Conservation (phyloP, 768 basidiomycete genomes). For the Tylopilus felleus region DNA sequence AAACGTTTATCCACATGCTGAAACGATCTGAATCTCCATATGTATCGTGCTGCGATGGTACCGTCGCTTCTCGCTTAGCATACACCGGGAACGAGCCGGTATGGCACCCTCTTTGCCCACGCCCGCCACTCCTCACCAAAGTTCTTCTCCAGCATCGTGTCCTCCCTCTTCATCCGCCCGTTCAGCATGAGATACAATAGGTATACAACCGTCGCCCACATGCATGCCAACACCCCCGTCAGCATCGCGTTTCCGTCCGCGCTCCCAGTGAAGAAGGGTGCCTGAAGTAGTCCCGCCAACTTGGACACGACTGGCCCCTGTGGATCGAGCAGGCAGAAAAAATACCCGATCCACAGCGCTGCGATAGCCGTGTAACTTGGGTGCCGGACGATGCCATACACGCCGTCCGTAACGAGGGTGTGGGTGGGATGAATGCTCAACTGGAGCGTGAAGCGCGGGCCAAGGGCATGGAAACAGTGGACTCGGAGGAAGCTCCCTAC, state of each 20-base stretch:
- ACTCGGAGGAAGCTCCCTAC: slow-evolving; percentile 12
- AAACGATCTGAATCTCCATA: too few relatives aligned
- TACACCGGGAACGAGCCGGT: too few relatives aligned
- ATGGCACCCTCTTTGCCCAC: slow-evolving; percentile 22
- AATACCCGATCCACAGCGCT: background rate
- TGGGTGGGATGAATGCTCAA: slow-evolving; percentile 15
- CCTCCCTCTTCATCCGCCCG: slow-evolving; percentile 25
- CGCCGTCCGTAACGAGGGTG: slow-evolving; percentile 23
- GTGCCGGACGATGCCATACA: slow-evolving; percentile 29
- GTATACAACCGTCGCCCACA: background rate
- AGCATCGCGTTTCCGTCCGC: background rate
- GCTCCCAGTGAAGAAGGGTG: background rate
- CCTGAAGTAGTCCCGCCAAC: background rate
- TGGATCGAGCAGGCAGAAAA: slow-evolving; percentile 4
- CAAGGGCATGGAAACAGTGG: slow-evolving; percentile 18
- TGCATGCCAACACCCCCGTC: background rate
- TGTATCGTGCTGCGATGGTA: too few relatives aligned
- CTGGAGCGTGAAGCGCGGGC: slow-evolving; percentile 22
- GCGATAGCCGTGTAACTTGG: slow-evolving; percentile 8
- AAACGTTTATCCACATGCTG: too few relatives aligned
- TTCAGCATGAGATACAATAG: fast-evolving
- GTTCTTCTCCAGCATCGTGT: slow-evolving; percentile 21
- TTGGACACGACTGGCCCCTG: slow-evolving; percentile 1
- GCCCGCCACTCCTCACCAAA: slow-evolving; percentile 26
- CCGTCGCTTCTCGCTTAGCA: too few relatives aligned